Conservation (phyloP, 345 rosid species). For the Camelina sativa region DNA sequence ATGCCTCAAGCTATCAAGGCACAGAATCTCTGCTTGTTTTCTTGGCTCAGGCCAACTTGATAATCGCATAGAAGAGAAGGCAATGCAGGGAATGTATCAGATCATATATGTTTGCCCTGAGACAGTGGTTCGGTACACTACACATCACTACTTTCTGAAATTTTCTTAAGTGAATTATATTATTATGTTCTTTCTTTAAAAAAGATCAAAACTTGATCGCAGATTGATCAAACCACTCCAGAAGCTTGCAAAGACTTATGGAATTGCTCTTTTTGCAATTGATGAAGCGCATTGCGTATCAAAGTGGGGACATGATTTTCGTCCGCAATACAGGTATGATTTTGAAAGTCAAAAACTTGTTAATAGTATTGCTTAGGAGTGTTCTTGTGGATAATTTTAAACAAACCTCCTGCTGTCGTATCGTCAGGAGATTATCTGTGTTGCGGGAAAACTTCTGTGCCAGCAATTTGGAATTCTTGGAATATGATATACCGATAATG, state of each 20-base stretch:
- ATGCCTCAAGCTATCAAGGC: slow-evolving; percentile 77
- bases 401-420: not conserved
- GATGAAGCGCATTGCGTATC: slow-evolving; percentile 96
- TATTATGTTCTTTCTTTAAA: slow-evolving; percentile 18
- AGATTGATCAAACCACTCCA: slow-evolving; percentile 77
- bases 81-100: slow-evolving; percentile 80
- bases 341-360: slow-evolving; percentile 1
- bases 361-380: not conserved
- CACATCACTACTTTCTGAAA: not conserved
- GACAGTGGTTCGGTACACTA: slow-evolving; percentile 65
- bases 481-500: slow-evolving; percentile 77
- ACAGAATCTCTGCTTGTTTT: slow-evolving; percentile 85
- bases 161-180: slow-evolving; percentile 11
- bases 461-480: slow-evolving; percentile 58
- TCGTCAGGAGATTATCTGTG: slow-evolving; percentile 69
- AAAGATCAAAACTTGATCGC: slow-evolving; percentile 33
- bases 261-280: slow-evolving; percentile 85
- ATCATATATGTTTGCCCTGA: slow-evolving; percentile 92
- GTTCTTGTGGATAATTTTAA: slow-evolving; percentile 6
- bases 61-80: slow-evolving; percentile 76
- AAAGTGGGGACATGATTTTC: slow-evolving; percentile 97
- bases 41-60: slow-evolving; percentile 98
- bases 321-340: slow-evolving; percentile 74
- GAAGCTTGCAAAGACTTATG: slow-evolving; percentile 73
- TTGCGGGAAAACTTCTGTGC: slow-evolving; percentile 71